These are phyloP conservation scores for Salix suchowensis DNA, from an alignment of 345 rosid species.

Conservation along the genomic window DNA sequence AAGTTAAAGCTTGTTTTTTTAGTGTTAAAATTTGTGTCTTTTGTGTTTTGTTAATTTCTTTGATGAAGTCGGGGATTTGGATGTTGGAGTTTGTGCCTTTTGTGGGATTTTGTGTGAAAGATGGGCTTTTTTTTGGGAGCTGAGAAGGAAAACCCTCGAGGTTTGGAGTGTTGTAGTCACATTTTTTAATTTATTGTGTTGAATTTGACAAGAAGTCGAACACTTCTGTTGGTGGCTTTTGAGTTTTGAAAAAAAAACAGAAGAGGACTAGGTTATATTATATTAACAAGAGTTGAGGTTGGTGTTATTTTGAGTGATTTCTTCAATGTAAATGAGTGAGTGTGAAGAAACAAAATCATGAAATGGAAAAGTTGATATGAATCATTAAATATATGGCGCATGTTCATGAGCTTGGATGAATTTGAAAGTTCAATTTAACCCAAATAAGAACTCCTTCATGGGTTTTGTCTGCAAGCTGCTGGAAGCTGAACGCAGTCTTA, in stretches of 20 bases:
- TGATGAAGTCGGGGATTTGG: background rate
- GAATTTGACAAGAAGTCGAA: background rate
- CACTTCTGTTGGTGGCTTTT: background rate
- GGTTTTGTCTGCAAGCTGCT: background rate
- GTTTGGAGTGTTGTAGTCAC: background rate
- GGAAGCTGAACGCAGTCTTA: background rate
- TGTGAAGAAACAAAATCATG: background rate
- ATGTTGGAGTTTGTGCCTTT: background rate
- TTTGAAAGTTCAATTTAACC: background rate
- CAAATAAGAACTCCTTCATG: background rate
- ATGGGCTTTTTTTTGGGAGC: background rate
- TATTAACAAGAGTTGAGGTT: background rate
- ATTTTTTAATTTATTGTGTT: background rate
- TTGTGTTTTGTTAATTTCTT: background rate
- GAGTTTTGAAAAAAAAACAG: background rate
- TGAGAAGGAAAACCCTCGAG: background rate
- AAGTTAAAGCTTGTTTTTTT: constrained; percentile 20
- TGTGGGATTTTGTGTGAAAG: background rate
- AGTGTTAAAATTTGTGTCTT: background rate
- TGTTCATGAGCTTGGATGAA: background rate
- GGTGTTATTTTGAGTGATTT: background rate
- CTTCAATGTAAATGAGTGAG: background rate
- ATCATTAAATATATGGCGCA: background rate
- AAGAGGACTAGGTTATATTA: background rate
- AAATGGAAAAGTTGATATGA: background rate